Percentiles rank a stretch among this genome's conserved stretches.
Evolutionary conservation across 306 rosid species (phyloP).

Genomic region (Aeschynomene evenia): DNA sequence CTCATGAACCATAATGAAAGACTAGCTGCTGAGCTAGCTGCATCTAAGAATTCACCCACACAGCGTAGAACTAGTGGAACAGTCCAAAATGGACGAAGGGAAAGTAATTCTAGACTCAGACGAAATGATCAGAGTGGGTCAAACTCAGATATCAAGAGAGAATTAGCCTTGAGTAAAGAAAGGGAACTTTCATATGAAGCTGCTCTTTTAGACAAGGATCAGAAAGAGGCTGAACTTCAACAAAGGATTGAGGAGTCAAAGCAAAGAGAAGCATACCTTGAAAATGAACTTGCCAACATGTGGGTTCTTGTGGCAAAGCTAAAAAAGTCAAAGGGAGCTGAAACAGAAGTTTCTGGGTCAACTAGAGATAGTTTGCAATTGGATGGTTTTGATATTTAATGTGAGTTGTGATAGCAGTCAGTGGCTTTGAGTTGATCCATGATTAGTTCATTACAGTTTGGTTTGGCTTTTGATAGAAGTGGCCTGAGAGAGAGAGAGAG

Average conservation of each 20-base stretch:
- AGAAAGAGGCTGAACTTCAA: constrained; percentile 77
- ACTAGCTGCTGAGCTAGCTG: constrained; percentile 66
- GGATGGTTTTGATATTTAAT: constrained; percentile 57
- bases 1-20: constrained; percentile 89
- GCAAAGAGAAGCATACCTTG: constrained; percentile 89
- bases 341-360: constrained; percentile 63
- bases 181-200: constrained; percentile 80
- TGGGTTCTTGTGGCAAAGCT: constrained; percentile 97
- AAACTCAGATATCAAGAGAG: constrained; percentile 69
- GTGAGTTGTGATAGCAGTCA: constrained; percentile 36
- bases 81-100: constrained; percentile 77
- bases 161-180: constrained; percentile 75
- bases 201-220: constrained; percentile 68
- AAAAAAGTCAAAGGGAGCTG: constrained; percentile 75
- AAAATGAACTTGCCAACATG: constrained; percentile 98
- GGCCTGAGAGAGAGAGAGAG: constrained; percentile 50
- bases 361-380: constrained; percentile 43
- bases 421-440: constrained; percentile 43
- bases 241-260: constrained; percentile 84
- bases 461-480: constrained; percentile 41
- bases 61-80: constrained; percentile 57
- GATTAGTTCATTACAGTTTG: constrained; percentile 12
- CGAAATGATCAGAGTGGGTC: constrained; percentile 65
- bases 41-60: constrained; percentile 67
- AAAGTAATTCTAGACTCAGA: constrained; percentile 46